A percentile compares a stretch with the other conserved stretches of the same genome.
These are phyloP conservation scores for Cutaneotrichosporon dermatis DNA, from an alignment of 1,284 basidiomycete species.

Conservation along the genomic window DNA sequence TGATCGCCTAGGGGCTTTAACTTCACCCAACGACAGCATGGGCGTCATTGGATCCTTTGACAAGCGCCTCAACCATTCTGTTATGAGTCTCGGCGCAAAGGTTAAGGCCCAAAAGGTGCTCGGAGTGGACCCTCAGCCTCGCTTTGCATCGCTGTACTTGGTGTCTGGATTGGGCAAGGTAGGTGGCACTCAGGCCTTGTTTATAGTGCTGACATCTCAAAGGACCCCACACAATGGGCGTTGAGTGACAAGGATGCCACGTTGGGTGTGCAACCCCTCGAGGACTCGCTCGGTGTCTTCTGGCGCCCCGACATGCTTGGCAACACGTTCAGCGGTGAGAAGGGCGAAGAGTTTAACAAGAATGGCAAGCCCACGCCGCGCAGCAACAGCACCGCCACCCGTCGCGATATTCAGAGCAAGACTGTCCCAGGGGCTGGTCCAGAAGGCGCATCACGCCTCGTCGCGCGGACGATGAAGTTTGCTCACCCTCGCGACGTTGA, in stretches of 20 bases:
- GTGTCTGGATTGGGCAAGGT: constrained; percentile 53
- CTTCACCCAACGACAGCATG: constrained; percentile 2
- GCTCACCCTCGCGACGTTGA: constrained; percentile 57
- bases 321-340: constrained; percentile 72
- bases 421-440: constrained; percentile 47
- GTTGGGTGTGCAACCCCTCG: constrained; percentile 73
- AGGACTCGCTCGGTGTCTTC: constrained; percentile 83
- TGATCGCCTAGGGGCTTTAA: constrained; percentile 13
- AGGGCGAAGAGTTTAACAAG: constrained; percentile 21
- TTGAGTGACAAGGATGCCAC: constrained; percentile 83
- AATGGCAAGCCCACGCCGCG: constrained; percentile 21
- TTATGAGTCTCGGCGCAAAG: constrained; percentile 17
- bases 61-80: constrained; percentile 17
- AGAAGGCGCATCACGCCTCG: constrained; percentile 59
- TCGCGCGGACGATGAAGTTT: constrained; percentile 84
- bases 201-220: constrained; percentile 1
- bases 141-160: constrained; percentile 52
- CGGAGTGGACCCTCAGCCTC: constrained; percentile 32
- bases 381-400: constrained; percentile 49
- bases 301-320: constrained; percentile 93
- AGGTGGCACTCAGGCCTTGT: constrained; percentile 11
- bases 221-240: constrained; percentile 62
- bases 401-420: constrained; percentile 51
- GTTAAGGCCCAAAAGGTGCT: constrained; percentile 37
- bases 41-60: constrained; percentile 21